Conservation (phyloP, 2,329 filamentous ascomycete species). For the Cyanodermella asteris region DNA sequence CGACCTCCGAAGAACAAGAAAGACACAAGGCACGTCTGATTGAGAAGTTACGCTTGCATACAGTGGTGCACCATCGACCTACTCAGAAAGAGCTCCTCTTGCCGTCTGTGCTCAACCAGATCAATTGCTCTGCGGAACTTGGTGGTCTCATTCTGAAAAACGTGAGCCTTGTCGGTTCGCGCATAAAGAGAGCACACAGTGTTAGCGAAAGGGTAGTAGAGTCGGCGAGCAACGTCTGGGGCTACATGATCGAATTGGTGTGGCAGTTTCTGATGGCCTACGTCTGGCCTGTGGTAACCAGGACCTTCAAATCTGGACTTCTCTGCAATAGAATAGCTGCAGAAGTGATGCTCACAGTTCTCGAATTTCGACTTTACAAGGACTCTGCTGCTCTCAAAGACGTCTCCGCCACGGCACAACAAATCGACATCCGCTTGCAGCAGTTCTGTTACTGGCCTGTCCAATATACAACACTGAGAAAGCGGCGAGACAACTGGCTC, state of each 20-base stretch:
- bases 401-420: slow-evolving; percentile 86
- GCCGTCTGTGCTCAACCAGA: slow-evolving; percentile 65
- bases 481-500: slow-evolving; percentile 78
- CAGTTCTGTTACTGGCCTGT: slow-evolving; percentile 99
- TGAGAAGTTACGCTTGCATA: slow-evolving; percentile 74
- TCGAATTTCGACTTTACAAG: slow-evolving; percentile 68
- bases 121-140: slow-evolving; percentile 89
- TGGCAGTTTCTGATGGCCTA: slow-evolving; percentile 54
- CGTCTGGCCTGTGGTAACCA: slow-evolving; percentile 54
- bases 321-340: slow-evolving; percentile 61
- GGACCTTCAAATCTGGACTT: slow-evolving; percentile 53
- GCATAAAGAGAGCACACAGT: slow-evolving; percentile 66
- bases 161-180: slow-evolving; percentile 58
- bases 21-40: slow-evolving; percentile 47
- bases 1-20: slow-evolving; percentile 36
- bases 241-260: slow-evolving; percentile 45
- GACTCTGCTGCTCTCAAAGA: slow-evolving; percentile 77
- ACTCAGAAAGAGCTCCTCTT: slow-evolving; percentile 70
- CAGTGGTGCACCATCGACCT: slow-evolving; percentile 51
- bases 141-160: slow-evolving; percentile 74
- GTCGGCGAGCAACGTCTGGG: slow-evolving; percentile 69
- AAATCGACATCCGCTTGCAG: slow-evolving; percentile 87
- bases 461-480: slow-evolving; percentile 80
- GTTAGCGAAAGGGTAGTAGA: slow-evolving; percentile 89
- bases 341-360: slow-evolving; percentile 52